These are phyloP conservation scores for Escovopsis sp. DNA, from an alignment of 2,329 filamentous ascomycete genomes.

Conservation along the genomic window DNA sequence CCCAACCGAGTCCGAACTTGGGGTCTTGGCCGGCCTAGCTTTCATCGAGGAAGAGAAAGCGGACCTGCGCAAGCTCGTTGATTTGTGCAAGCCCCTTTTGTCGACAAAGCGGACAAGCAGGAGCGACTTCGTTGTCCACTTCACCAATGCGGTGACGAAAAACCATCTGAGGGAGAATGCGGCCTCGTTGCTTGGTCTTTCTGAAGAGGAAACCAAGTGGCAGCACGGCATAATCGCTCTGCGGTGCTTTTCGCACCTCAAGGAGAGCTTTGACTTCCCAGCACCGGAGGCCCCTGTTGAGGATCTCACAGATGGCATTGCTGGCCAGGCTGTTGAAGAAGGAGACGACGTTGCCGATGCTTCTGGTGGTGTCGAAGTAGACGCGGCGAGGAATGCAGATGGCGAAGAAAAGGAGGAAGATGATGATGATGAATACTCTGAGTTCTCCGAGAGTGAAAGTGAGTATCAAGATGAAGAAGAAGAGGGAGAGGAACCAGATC, in stretches of 20 bases:
- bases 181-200: constrained; percentile 16
- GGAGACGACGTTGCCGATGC: constrained; percentile 8
- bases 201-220: constrained; percentile 22
- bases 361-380: constrained; percentile 3
- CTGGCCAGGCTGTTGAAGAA: constrained; percentile 1
- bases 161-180: constrained; percentile 24
- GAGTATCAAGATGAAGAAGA: constrained; percentile 10
- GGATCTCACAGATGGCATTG: constrained; percentile 1
- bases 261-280: constrained; percentile 18
- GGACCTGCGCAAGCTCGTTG: constrained; percentile 20
- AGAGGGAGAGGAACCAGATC: constrained; percentile 11
- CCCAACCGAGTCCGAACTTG: constrained; percentile 22
- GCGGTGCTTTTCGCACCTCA: constrained; percentile 22
- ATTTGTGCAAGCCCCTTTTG: constrained; percentile 24
- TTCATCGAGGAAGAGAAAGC: constrained; percentile 15
- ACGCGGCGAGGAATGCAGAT: constrained; percentile 2
- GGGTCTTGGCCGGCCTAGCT: constrained; percentile 20
- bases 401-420: not conserved
- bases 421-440: not conserved
- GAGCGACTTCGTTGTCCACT: not conserved
- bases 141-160: constrained; percentile 21
- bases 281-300: not conserved
- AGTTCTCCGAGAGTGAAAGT: constrained; percentile 5
- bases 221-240: constrained; percentile 27
- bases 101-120: constrained; percentile 3